Base-by-base conservation (phyloP, 208 protist species). In the Trypanosoma melophagium region DNA sequence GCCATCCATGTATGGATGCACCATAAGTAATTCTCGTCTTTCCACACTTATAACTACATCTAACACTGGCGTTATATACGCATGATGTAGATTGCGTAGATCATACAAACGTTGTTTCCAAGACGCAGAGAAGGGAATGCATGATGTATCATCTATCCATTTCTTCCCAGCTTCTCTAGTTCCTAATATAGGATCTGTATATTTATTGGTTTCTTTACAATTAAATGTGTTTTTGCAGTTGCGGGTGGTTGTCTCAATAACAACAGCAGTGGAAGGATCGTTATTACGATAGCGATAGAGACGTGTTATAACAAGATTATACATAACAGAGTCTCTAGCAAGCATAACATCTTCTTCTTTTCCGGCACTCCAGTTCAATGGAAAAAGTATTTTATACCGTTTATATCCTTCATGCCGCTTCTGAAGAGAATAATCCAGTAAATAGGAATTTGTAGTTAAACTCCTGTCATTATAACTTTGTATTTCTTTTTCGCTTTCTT, bases 1-100 rank as follows among this genome's bases (percentile, higher is more conserved):
- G 38, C 69, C 69, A 41, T 74, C 61, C 13, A 53, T 44, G 55
- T 74, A 74, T 17, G 69, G 61, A 49, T 74, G 55, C 14, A 74
- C 56, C 7, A 68, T 5, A 24, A 67, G 38, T 31, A 74, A 35
- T 44, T 74, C 69, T 19, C 64, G 60, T 40, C 31, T 14, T 44
- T 65, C 44, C 10, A 52, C 40, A 35, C 68, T 50, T 28, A 71
- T 66, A 21, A 76, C 28, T 5, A 76, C n/a, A 63, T 80, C 69
- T 42, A 61, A 64, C 9, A 80, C 22, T 0, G 68, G 41, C 7
- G 38, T 66, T 19, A 80, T 22, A 38, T 62, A 3, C 17, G 31
- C 35, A 31, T 75, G 68, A 44, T 38, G 49, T 17, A 79, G 66
- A 52, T 52, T 22, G 17, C 54, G 25, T 55, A 68, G 28, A 25